Percentiles rank a stretch among this genome's conserved stretches.
Conservation (phyloP, 768 basidiomycete genomes). For the Naganishia vishniacii region DNA sequence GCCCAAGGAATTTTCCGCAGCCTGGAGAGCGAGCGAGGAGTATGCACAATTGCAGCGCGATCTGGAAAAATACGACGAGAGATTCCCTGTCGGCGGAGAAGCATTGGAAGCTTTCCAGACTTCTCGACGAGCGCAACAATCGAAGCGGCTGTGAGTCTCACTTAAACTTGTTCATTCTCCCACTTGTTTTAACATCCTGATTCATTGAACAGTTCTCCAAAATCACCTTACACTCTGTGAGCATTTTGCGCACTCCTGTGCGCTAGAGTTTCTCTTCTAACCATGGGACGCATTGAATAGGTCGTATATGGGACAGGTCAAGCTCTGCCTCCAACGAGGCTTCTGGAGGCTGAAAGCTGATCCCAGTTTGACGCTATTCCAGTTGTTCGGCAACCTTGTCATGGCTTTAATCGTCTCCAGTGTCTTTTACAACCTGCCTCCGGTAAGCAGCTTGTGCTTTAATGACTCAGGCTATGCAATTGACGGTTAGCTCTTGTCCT, state of each 20-base stretch:
- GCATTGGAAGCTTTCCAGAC: slow-evolving; percentile 67
- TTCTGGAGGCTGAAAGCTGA: slow-evolving; percentile 54
- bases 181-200: slow-evolving; percentile 57
- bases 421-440: slow-evolving; percentile 45
- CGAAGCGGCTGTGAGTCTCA: slow-evolving; percentile 75
- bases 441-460: too few species aligned
- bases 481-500: not conserved
- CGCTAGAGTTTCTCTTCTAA: slow-evolving; percentile 64
- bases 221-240: slow-evolving; percentile 39
- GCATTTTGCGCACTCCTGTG: slow-evolving; percentile 63
- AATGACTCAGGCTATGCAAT: too few species aligned
- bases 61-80: slow-evolving; percentile 57
- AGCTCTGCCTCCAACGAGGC: slow-evolving; percentile 53
- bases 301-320: slow-evolving; percentile 53
- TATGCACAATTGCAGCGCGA: slow-evolving; percentile 56
- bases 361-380: slow-evolving; percentile 43
- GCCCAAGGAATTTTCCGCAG: slow-evolving; percentile 57
- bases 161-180: slow-evolving; percentile 64
- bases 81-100: slow-evolving; percentile 43
- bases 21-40: slow-evolving; percentile 54
- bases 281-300: slow-evolving; percentile 52
- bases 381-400: slow-evolving; percentile 44
- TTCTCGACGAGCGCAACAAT: slow-evolving; percentile 59
- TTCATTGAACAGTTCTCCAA: not conserved
- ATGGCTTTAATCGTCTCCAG: slow-evolving; percentile 41